Evolutionary conservation across 768 basidiomycete genomes (phyloP).

Genomic region (Tulasnella sp.): DNA sequence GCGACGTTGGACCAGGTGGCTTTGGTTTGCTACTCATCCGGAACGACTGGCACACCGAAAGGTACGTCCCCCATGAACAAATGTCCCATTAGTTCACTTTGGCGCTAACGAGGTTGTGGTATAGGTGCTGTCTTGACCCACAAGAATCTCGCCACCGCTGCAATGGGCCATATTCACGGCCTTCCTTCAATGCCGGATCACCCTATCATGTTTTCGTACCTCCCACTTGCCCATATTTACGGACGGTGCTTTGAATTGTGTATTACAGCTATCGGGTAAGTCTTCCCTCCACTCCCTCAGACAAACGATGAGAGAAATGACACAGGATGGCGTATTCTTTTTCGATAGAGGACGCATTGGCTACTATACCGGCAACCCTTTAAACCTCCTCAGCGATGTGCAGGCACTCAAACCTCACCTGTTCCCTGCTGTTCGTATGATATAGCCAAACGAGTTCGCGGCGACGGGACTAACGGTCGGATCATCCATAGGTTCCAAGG

Average conservation of each 20-base stretch:
- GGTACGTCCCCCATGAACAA: neutral
- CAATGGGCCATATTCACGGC: conserved; percentile 4
- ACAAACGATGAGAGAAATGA: conserved; percentile 34
- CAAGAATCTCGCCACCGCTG: conserved; percentile 1
- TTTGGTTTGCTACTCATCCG: conserved; percentile 10
- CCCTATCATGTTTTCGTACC: conserved; percentile 19
- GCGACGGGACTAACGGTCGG: neutral
- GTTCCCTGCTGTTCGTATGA: conserved; percentile 43
- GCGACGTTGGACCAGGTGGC: conserved; percentile 51
- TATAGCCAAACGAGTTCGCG: conserved; percentile 28
- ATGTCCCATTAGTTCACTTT: conserved; percentile 28
- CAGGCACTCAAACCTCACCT: conserved; percentile 74
- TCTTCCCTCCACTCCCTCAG: conserved; percentile 28
- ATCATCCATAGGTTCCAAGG: conserved; percentile 31
- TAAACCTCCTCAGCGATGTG: conserved; percentile 86
- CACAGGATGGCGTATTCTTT: conserved; percentile 42
- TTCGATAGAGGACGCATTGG: conserved; percentile 64
- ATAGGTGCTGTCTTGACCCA: conserved; percentile 21
- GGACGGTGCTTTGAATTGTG: conserved; percentile 42
- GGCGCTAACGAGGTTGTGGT: neutral
- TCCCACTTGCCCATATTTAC: conserved; percentile 64
- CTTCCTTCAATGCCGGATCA: neutral
- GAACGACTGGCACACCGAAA: conserved; percentile 22
- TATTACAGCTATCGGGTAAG: conserved; percentile 9
- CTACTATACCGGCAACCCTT: conserved; percentile 80